Evolutionary conservation across 2,329 filamentous ascomycete species (phyloP), one percentile per base, ranked within the genome.

Genomic region (Dactylellina drechsleri): DNA sequence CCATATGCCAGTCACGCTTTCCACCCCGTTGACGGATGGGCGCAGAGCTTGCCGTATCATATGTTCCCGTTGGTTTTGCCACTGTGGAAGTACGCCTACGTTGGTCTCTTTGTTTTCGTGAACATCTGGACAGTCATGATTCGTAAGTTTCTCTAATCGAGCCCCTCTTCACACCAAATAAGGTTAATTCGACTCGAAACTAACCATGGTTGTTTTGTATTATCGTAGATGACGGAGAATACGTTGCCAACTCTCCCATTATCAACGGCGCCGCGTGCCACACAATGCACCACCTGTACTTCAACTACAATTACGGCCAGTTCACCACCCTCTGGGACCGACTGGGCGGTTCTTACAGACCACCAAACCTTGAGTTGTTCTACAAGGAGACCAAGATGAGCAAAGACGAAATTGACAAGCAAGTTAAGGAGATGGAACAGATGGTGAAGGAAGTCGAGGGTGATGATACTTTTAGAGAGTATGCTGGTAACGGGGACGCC

Each of bases 71-170:
- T 97, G 83, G 82, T 97, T 79, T 95, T 97, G 83, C 94, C 94
- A 0, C 87, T 98, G 36, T 92, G 97, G 82, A 97, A 97, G 84
- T 86, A 92, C 81, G 91, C 92, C 31, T 97, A 93, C 80, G 89
- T 97, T 60, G 86, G 86, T 12, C 88, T 97, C 43, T 98, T 97
- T 83, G 85, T 90, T 79, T 96, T 96, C 81, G 92, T 98, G 84
- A 96, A 98, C 84, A 88, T 97, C 83, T 98, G 94, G 94, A 96
- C 93, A 45, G 92, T 98, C 79, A 87, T 97, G 84, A 97, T 98
- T 80, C 89, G 80, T 81, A 79, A 71, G 79, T 78, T 50, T 8
- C 66, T 12, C 52, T 23, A 23, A 23, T 23, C 23, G 23, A 23
- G 4, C 23, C 23, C 23, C 23, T 23, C 23, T 23, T 23, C 23